Evolutionary conservation across 164 flowering plant species (phyloP).

Genomic region (Akebia trifoliata): DNA sequence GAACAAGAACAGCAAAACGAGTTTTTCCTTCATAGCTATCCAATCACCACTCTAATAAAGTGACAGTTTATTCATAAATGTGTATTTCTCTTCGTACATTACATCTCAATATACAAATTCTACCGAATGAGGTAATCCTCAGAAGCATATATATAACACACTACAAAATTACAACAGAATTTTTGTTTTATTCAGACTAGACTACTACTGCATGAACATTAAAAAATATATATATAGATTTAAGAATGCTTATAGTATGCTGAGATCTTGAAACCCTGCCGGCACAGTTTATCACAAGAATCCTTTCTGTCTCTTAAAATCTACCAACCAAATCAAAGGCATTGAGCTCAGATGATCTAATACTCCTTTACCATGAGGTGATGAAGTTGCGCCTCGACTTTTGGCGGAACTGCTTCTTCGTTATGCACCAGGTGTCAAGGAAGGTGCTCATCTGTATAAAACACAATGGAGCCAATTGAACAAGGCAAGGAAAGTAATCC

Average conservation of each 20-base stretch:
- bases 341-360: neutral
- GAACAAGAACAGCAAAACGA: too few relatives aligned
- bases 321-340: neutral
- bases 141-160: too few relatives aligned
- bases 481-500: neutral
- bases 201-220: neutral
- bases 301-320: neutral
- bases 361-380: slow-evolving; percentile 37
- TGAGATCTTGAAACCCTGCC: neutral
- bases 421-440: slow-evolving; percentile 61
- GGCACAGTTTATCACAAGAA: neutral
- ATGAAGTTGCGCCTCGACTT: slow-evolving; percentile 40
- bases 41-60: neutral
- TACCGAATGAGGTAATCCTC: too few relatives aligned
- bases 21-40: neutral
- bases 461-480: neutral
- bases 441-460: slow-evolving; percentile 68
- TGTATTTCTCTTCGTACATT: neutral
- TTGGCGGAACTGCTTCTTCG: slow-evolving; percentile 59
- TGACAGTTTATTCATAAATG: neutral
- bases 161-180: neutral
- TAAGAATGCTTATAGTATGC: neutral
- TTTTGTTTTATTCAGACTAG: neutral
- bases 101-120: neutral
- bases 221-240: neutral